These are phyloP conservation scores for Erodium trifolium DNA, from an alignment of 441 rosid genomes.

Conservation along the genomic window DNA sequence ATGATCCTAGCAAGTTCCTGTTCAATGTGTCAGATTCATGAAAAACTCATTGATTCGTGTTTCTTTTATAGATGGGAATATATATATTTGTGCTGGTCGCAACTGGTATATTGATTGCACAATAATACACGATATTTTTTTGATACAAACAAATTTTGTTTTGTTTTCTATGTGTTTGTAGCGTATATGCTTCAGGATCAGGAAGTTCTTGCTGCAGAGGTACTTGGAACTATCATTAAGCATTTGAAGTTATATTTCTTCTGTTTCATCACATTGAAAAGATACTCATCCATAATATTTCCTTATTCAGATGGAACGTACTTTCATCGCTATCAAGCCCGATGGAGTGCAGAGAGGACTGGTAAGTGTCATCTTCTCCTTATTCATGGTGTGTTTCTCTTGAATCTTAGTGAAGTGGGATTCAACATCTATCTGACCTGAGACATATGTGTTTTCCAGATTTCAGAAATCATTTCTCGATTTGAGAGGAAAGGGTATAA, in stretches of 20 bases:
- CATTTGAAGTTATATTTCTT: not conserved
- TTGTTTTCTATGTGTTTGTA: not conserved
- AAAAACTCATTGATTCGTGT: not conserved
- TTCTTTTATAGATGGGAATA: not conserved
- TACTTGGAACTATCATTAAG: not conserved
- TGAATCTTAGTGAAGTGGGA: not conserved
- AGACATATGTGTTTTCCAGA: conserved; percentile 31
- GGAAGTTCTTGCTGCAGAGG: conserved; percentile 6
- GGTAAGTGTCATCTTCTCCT: conserved; percentile 45
- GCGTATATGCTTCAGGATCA: not conserved
- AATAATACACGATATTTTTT: not conserved
- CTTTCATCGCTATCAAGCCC: conserved; percentile 96
- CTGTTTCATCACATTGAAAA: not conserved
- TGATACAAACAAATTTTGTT: not conserved
- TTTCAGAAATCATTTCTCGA: conserved; percentile 77
- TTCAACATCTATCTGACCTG: not conserved
- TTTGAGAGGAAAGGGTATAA: conserved; percentile 95
- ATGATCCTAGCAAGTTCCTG: not conserved
- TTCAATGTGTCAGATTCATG: not conserved
- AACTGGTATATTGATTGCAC: not conserved
- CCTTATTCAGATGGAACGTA: conserved; percentile 61
- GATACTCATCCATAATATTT: not conserved
- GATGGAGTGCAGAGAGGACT: conserved; percentile 95
- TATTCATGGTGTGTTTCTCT: not conserved
- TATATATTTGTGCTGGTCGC: too few relatives aligned